Percentiles rank a stretch among this genome's conserved stretches.
These are phyloP conservation scores for Pseudocercospora eumusae DNA, from an alignment of 2,329 filamentous ascomycete species.

Conservation along the genomic window DNA sequence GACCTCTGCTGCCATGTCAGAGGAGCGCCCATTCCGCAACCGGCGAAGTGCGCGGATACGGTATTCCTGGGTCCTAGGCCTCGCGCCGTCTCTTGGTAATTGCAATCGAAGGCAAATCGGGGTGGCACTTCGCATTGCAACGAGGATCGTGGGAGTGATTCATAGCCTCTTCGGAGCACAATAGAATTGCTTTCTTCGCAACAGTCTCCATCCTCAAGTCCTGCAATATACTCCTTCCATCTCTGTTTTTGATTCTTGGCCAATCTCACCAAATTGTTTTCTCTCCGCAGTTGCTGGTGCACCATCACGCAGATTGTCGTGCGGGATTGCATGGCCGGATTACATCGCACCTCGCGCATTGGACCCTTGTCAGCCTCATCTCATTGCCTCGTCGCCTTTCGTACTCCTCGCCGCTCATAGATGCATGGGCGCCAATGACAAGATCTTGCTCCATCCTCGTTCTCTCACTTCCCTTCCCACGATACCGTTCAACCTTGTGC, in stretches of 20 bases:
- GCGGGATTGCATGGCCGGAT: background rate
- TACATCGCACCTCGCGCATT: background rate
- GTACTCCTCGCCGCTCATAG: slow-evolving; percentile 52
- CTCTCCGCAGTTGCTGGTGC: background rate
- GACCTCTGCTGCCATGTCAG: background rate
- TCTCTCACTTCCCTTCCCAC: slow-evolving; percentile 86
- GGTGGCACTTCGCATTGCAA: background rate
- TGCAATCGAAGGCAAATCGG: background rate
- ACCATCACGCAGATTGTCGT: background rate
- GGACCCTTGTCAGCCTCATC: background rate
- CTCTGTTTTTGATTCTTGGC: background rate
- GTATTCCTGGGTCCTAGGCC: background rate
- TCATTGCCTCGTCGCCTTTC: slow-evolving; percentile 1
- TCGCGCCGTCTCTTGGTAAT: background rate
- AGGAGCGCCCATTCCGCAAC: background rate
- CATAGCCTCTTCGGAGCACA: background rate
- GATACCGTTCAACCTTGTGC: slow-evolving; percentile 83
- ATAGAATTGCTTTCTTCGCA: background rate
- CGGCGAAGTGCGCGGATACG: background rate
- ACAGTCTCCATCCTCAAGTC: background rate
- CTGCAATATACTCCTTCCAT: background rate
- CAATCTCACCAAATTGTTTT: background rate
- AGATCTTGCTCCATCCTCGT: slow-evolving; percentile 97
- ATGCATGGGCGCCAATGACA: slow-evolving; percentile 88
- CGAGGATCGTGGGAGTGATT: background rate